Evolutionary conservation across 495 filamentous ascomycete species (phyloP).

Genomic region (Annulohypoxylon nitens): DNA sequence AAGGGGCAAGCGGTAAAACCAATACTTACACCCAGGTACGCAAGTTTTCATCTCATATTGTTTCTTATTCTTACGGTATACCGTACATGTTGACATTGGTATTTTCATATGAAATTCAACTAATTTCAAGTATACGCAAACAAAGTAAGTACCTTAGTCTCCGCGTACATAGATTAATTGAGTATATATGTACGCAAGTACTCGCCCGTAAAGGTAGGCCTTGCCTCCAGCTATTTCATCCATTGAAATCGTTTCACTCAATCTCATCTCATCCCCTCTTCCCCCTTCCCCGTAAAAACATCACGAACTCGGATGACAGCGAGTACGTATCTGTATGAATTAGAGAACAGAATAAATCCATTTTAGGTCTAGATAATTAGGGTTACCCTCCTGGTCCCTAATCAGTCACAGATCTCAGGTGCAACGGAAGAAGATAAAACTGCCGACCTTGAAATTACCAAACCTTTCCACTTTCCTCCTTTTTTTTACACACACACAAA

Average conservation of each 20-base stretch:
- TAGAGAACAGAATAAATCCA: conserved; percentile 12
- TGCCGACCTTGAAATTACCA: conserved; percentile 20
- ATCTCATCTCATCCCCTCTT: neutral
- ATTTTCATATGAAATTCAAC: neutral
- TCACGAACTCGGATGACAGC: neutral
- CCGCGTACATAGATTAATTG: neutral
- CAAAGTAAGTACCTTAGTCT: neutral
- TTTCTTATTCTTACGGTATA: neutral
- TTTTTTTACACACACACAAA: neutral
- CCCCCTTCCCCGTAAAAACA: neutral
- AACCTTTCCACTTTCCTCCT: conserved; percentile 23
- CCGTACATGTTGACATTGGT: neutral
- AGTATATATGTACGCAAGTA: neutral
- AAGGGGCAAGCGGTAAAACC: neutral
- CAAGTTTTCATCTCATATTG: neutral
- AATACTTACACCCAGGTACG: neutral
- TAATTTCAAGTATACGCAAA: neutral
- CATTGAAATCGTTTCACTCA: neutral
- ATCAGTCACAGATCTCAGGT: conserved; percentile 10
- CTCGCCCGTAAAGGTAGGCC: neutral
- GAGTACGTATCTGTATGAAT: neutral
- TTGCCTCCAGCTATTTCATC: neutral
- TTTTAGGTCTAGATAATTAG: conserved; percentile 26
- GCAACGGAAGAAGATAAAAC: conserved; percentile 37
- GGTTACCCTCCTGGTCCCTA: conserved; percentile 12